Conservation (phyloP, 805 yeast genomes). For the Candida nanaspora region DNA sequence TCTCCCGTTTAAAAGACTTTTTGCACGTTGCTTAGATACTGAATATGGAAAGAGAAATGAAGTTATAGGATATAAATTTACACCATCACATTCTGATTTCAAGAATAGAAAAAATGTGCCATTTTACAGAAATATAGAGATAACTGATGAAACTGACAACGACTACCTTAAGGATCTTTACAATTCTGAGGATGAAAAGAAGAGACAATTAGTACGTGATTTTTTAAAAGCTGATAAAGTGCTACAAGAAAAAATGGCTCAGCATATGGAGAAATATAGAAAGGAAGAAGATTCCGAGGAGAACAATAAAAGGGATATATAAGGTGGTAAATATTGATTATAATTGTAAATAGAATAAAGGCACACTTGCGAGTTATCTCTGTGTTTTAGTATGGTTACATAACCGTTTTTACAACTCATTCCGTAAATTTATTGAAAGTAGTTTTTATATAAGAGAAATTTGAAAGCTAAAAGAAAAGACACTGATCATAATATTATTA, state of each 20-base stretch:
- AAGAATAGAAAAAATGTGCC: slow-evolving; percentile 1
- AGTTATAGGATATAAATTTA: slow-evolving; percentile 22
- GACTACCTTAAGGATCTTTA: slow-evolving; percentile 11
- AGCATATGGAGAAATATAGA: slow-evolving; percentile 16
- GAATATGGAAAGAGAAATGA: slow-evolving; percentile 13
- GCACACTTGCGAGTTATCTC: too few species aligned
- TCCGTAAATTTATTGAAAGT: too few species aligned
- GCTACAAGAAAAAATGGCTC: slow-evolving; percentile 20
- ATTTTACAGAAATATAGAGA: slow-evolving; percentile 27
- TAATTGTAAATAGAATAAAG: too few species aligned
- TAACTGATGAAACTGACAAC: slow-evolving; percentile 31
- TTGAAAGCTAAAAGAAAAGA: too few species aligned
- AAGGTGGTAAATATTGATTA: background rate
- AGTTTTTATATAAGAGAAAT: too few species aligned
- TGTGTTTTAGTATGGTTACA: too few species aligned
- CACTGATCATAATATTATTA: too few species aligned
- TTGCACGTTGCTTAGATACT: slow-evolving; percentile 32
- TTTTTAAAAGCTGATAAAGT: slow-evolving; percentile 26
- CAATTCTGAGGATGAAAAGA: slow-evolving; percentile 3
- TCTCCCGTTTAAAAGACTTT: slow-evolving; percentile 40
- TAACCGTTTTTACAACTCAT: too few species aligned
- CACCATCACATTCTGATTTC: slow-evolving; percentile 14
- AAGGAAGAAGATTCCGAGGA: slow-evolving; percentile 1
- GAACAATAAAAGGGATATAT: background rate
- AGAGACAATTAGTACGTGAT: slow-evolving; percentile 13